Base-by-base conservation (phyloP, 2,329 filamentous ascomycete genomes). In the Colletotrichum eremochloae region DNA sequence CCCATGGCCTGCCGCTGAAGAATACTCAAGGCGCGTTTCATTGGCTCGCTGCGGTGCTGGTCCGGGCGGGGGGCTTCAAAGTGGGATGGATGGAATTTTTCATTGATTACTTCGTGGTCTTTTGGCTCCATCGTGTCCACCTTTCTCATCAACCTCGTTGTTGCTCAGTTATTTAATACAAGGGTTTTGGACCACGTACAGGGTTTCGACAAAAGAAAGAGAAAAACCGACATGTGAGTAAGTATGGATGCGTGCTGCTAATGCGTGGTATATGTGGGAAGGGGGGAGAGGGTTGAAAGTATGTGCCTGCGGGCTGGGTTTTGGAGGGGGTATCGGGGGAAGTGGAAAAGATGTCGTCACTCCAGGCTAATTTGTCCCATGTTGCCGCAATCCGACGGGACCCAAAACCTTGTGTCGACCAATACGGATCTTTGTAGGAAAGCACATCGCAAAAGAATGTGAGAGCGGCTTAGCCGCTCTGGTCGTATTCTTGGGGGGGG, bases 1-100 rank as follows among this genome's bases (percentile, higher is more conserved):
- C 67, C 71, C 67, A 58, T 71, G 71, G 67, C 71, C 62, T 73
- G 63, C 67, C 48, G 61, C 56, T 73, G 71, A 72, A 73, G 67
- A 73, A 71, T 73, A 60, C 44, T 71, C 56, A 29, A 71, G 52
- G 67, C 69, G 56, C 61, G 53, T 57, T 38, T 61, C 38, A 73
- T 73, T 73, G 71, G 71, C 62, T 38, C 55, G 67, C 29, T 29
- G 29, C 58, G 67, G 57, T 67, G 50, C 63, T 24, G 67, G 50
- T 38, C 56, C 67, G 66, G 71, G 68, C 18, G 46, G 14, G 67
- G 65, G 9, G 38, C 48, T 60, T 38, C 61, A 67, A 67, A 71
- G 71, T 71, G 71, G 70, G 52, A 70, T 71, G 44, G 52, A 73
- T 56, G 60, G 62, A 71, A 57, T 71, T 73, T 63, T 71, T 73